A percentile compares a stretch with the other conserved stretches of the same genome.
Evolutionary conservation across 2,329 filamentous ascomycete genomes (phyloP).

Genomic region (Clonostachys sp.): DNA sequence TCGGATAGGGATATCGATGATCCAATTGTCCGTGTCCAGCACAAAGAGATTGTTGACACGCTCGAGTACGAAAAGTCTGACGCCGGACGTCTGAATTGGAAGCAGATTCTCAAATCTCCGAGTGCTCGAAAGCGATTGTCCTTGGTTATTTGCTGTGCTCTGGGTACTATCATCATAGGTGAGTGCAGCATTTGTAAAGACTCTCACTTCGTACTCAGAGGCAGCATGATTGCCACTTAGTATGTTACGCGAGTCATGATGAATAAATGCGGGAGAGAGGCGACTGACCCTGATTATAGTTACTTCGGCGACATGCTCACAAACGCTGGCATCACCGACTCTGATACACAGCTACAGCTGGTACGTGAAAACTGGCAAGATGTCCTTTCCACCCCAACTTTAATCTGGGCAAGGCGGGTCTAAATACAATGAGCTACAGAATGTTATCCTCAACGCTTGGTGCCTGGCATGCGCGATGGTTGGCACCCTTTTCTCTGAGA

Average conservation of each 20-base stretch:
- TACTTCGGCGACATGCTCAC: slow-evolving; percentile 32
- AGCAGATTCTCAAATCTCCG: slow-evolving; percentile 36
- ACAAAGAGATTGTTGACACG: slow-evolving; percentile 34
- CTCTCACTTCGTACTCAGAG: not conserved
- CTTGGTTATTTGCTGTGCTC: slow-evolving; percentile 38
- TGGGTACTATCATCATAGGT: slow-evolving; percentile 37
- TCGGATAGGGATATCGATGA: slow-evolving; percentile 32
- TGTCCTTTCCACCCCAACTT: not conserved
- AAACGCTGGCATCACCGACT: slow-evolving; percentile 38
- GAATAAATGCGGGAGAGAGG: not conserved
- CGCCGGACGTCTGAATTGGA: slow-evolving; percentile 19
- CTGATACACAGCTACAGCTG: slow-evolving; percentile 33
- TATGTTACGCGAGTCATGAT: not conserved
- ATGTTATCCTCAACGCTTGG: slow-evolving; percentile 46
- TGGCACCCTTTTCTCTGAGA: slow-evolving; percentile 35
- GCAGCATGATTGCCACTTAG: not conserved
- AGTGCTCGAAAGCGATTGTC: slow-evolving; percentile 42
- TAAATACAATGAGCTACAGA: slow-evolving; percentile 12
- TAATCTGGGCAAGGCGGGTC: not conserved
- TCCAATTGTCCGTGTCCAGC: slow-evolving; percentile 9
- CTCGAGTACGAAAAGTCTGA: slow-evolving; percentile 33
- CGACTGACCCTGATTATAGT: slow-evolving; percentile 27
- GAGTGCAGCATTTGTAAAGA: not conserved
- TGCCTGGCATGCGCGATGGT: slow-evolving; percentile 33
- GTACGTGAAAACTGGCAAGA: slow-evolving; percentile 11